Evolutionary conservation across 805 yeast genomes (phyloP), one percentile per base, ranked within the genome.

Genomic region (Metschnikowia continentalis): DNA sequence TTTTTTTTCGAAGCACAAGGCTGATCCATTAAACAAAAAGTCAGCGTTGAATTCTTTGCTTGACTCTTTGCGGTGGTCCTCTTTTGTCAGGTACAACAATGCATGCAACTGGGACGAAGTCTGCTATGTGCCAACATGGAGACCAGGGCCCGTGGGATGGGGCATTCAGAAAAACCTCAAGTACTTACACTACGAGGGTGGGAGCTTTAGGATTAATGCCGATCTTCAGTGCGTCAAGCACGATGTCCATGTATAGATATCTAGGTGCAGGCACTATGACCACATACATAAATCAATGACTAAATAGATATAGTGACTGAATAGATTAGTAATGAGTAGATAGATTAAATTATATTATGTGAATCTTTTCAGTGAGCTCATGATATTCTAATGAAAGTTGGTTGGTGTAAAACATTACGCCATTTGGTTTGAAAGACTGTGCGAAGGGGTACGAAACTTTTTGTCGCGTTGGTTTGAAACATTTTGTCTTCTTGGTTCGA

Each of bases 41-140:
- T 20, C 22, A 2, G 17, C 14, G 19, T 50, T 71, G 3, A 35
- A 38, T 7, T n/a, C 41, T 0, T 56, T 77, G 13, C 43, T 76
- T 2, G 46, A 60, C 1, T 33, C 51, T 1, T 56, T 77, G 48
- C 62, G 68, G 42, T 81, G 82, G 82, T 50, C 77, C 5, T 57
- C 69, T 0, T 71, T 69, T 51, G 75, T 73, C 50, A 54, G 66
- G 40, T 81, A 84, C 60, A 56, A 70, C 0, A 47, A 59, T 2
- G 62, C 58, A 3, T 81, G 86, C 61, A 66, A 56, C 0, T 62
- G 66, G 64, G 75, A 78, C 55, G 82, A 79, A 54, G 59, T 79
- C 2, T 82, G 86, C 55, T 80, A 71, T 49, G 73, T 80, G 14
- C 86, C 86, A 1, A 76, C 83, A 0, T 81, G 86, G 86, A 68